These are phyloP conservation scores for Anisodus acutangulus DNA, from an alignment of 257 asterid genomes.

Conservation along the genomic window DNA sequence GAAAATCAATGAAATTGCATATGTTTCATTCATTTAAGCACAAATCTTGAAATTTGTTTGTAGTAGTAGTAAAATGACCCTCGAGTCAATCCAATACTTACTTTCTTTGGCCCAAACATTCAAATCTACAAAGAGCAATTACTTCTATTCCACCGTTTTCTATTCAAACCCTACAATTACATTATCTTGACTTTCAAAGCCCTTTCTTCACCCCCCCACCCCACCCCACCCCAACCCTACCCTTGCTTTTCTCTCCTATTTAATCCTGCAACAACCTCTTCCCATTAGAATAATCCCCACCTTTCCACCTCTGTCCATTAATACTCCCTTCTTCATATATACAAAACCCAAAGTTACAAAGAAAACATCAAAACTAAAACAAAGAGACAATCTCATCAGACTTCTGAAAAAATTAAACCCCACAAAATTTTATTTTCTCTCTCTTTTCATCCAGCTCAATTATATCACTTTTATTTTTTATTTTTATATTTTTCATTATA, in stretches of 20 bases:
- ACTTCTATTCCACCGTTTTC: slow-evolving; percentile 51
- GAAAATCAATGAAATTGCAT: not conserved
- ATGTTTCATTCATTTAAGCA: slow-evolving; percentile 2
- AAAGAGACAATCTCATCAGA: slow-evolving; percentile 60
- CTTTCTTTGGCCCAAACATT: slow-evolving; percentile 33
- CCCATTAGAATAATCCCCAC: slow-evolving; percentile 47
- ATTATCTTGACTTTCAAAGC: slow-evolving; percentile 57
- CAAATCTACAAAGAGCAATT: slow-evolving; percentile 34
- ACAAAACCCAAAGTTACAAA: slow-evolving; percentile 28
- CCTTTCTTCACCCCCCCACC: slow-evolving; percentile 4
- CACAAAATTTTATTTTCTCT: slow-evolving; percentile 37
- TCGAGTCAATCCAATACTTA: slow-evolving; percentile 51
- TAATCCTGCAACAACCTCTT: slow-evolving; percentile 58
- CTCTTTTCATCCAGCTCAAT: slow-evolving; percentile 9
- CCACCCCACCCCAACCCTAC: not conserved
- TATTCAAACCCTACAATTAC: slow-evolving; percentile 42
- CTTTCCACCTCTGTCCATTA: slow-evolving; percentile 45
- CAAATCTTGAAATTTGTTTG: slow-evolving; percentile 23
- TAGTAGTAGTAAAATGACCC: slow-evolving; percentile 35
- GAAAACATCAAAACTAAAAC: slow-evolving; percentile 33
- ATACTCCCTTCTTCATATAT: slow-evolving; percentile 44
- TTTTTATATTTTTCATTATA: slow-evolving; percentile 37
- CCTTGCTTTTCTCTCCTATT: slow-evolving; percentile 32
- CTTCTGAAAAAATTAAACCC: slow-evolving; percentile 27
- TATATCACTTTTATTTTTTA: not conserved